Base-by-base conservation (phyloP, 225 moss, liverwort and hornwort genomes). In the Asterella californica region DNA sequence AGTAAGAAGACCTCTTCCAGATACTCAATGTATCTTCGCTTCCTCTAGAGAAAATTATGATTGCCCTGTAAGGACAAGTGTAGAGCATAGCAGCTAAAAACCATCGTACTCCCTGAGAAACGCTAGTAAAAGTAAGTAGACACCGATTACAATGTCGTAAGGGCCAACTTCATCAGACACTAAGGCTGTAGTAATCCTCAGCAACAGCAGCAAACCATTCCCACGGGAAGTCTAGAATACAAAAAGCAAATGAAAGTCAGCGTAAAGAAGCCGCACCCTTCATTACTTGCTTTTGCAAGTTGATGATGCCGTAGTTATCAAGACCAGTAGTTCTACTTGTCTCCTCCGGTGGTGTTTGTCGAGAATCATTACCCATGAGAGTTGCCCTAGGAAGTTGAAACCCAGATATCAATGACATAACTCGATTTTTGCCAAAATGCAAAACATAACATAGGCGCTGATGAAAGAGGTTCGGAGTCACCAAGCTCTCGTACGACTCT, bases 241-340 rank as follows among this genome's bases (percentile, higher is more conserved):
- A 15, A 68, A 68, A 68, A 11, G 67, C 67, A 15, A 33, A 7
- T 27, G 42, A 7, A 42, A 61, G 32, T 33, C n/a, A 15, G 14
- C 18, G 67, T 29, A 21, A 42, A 54, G 27, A 54, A 53, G 32
- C 10, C 55, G 52, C 34, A 84, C 87, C 85, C 81, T 88, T 88
- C 87, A 88, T 88, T 45, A 79, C 78, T 83, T 88, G 87, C 72
- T 88, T 88, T 66, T 96, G 96, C 53, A 96, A 82, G 37, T 90
- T 91, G 76, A 96, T 89, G 4, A 96, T 89, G 47, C 94, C 96
- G 47, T 90, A 92, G 72, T 96, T 92, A 61, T 91, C 90, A 66
- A 96, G 1, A 53, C 91, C 94, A 76, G 90, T 78, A 0, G 94
- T 96, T 68, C 83, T 90, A 81, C 82, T 91, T 57, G 94, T 94